phyloP scores from a whole-genome alignment of 768 basidiomycete genomes.

The Hemileccinum impolitum region DNA sequence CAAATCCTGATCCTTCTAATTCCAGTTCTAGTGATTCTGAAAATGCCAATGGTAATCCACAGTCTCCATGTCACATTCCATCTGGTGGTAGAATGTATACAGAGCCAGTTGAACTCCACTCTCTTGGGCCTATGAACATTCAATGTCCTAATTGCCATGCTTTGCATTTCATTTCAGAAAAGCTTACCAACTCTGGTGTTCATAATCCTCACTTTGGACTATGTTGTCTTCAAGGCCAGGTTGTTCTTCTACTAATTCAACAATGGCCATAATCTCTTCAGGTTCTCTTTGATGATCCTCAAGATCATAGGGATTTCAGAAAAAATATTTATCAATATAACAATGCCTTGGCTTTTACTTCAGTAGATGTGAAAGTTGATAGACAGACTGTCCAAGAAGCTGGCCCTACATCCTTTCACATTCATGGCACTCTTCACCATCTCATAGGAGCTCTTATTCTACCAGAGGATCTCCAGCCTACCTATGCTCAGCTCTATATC shows the following conservation, averaged over 20 bases:
- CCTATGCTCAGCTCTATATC: conserved; percentile 42
- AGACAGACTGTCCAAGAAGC: neutral
- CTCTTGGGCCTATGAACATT: conserved; percentile 4
- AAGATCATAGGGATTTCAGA: conserved; percentile 20
- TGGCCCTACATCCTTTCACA: conserved; percentile 6
- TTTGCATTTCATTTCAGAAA: conserved; percentile 15
- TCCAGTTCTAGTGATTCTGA: too few species aligned
- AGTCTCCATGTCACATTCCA: too few species aligned
- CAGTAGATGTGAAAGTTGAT: neutral
- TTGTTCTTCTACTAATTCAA: conserved; percentile 20
- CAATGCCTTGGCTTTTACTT: conserved; percentile 22
- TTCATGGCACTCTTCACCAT: conserved; percentile 39
- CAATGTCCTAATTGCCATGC: conserved; percentile 17
- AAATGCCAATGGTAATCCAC: too few species aligned
- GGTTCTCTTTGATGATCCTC: conserved; percentile 12
- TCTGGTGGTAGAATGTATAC: conserved; percentile 5
- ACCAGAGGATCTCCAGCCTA: conserved; percentile 10
- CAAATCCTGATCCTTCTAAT: too few species aligned
- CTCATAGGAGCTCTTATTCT: conserved; percentile 32
- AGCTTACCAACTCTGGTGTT: neutral
- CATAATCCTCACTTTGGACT: conserved; percentile 16
- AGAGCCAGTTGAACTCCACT: conserved; percentile 9
- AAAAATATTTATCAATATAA: conserved; percentile 41
- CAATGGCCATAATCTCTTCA: conserved; percentile 15
- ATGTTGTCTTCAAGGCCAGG: conserved; percentile 29